A percentile compares a stretch with the other conserved stretches of the same genome.
Evolutionary conservation across 2,329 filamentous ascomycete genomes (phyloP).

Genomic region (Sclerotinia spermophila): DNA sequence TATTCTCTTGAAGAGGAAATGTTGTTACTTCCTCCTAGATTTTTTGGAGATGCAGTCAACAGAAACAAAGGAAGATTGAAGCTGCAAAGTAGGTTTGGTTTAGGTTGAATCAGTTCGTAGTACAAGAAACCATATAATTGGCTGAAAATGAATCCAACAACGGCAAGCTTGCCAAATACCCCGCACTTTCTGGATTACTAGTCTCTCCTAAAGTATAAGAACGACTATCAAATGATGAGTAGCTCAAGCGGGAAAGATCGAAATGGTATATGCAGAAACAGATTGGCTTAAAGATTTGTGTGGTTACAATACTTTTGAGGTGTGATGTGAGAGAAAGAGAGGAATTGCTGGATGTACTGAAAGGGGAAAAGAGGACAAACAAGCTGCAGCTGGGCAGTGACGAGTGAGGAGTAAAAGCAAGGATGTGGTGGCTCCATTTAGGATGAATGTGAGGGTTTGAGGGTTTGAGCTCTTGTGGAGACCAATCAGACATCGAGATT

Average conservation of each 20-base stretch:
- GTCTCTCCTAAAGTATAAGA: background rate
- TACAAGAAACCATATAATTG: slow-evolving; percentile 13
- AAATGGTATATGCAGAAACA: background rate
- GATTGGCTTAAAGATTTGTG: background rate
- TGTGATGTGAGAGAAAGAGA: background rate
- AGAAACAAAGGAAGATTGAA: slow-evolving; percentile 17
- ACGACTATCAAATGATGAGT: background rate
- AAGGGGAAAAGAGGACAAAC: background rate
- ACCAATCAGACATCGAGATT: background rate
- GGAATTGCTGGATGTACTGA: background rate
- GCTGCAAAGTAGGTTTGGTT: slow-evolving; percentile 11
- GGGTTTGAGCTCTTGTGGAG: background rate
- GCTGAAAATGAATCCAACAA: background rate
- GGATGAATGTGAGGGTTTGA: background rate
- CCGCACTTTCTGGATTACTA: slow-evolving; percentile 12
- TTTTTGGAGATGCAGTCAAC: slow-evolving; percentile 6
- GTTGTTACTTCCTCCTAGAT: background rate
- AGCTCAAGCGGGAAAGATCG: background rate
- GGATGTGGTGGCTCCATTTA: slow-evolving; percentile 10
- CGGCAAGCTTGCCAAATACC: slow-evolving; percentile 10
- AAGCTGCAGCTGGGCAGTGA: background rate
- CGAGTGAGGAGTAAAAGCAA: slow-evolving; percentile 1
- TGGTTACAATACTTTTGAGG: slow-evolving; percentile 1
- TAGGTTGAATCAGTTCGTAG: background rate
- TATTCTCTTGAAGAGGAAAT: background rate